Base-by-base conservation (phyloP, 306 rosid genomes). In the Malus sylvestris region DNA sequence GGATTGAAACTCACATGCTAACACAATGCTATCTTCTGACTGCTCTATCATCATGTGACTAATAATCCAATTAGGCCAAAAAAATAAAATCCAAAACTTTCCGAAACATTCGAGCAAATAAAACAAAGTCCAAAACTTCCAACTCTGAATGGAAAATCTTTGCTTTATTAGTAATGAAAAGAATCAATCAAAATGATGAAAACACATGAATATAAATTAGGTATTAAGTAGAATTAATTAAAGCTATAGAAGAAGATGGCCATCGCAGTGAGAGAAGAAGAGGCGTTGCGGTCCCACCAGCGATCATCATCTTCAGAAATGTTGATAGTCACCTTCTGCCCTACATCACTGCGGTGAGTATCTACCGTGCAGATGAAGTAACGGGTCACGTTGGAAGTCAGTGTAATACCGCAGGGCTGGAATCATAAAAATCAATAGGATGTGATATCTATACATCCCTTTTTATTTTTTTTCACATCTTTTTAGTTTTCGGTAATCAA, bases 241-340 rank as follows among this genome's bases (percentile, higher is more conserved):
- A 61, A 71, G 65, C 44, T 59, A 29, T 49, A 40, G 77, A 63
- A 63, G 66, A 67, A 71, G 61, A 72, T 23, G 57, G 66, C 33
- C 15, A 27, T 74, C 7, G 71, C 58, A 52, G 77, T 35, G 73
- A 67, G 71, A 22, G 73, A 65, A 66, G 73, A 52, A 76, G 73
- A 65, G 44, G 42, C 23, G 73, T 76, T 75, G 51, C 38, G 18
- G 9, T 62, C 61, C 67, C 67, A 57, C 76, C 71, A 51, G 63
- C 53, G 71, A 52, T 64, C 65, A 5, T 22, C 79, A 3, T 67
- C 23, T 29, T 38, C 68, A 59, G 76, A 77, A 25, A 79, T 76
- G 4, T 59, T 38, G 58, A 83, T 81, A 3, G 76, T 77, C 55
- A 86, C 84, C 79, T 83, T 83, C 68, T 81, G 84, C 62, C 84